Base-by-base conservation (phyloP, 768 basidiomycete species). In the Trametes villosa region DNA sequence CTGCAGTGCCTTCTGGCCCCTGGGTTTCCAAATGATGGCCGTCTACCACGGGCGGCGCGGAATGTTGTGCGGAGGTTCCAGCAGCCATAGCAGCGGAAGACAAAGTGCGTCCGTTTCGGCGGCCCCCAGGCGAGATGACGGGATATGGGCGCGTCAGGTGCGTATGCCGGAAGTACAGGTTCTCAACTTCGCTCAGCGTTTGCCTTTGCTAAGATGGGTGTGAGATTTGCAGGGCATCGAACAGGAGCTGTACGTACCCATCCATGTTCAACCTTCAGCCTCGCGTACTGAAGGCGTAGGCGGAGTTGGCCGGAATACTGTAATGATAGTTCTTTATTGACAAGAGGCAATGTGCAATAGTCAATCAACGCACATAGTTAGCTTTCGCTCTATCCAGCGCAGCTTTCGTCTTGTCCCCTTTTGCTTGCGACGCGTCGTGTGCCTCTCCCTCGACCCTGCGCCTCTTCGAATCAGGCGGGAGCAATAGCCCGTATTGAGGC, bases 171-270 rank as follows among this genome's bases (percentile, higher is more conserved):
- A 91, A 91, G 76, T 91, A 92, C 9, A 92, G 77, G 67, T 91
- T 91, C 71, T 92, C 90, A 6, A 92, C 90, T 74, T 92, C 90
- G 67, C 88, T 90, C 53, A 92, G 74, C 46, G 81, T 89, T 72
- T 92, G 89, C 59, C 85, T 82, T 85, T 89, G 87, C 89, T 90
- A 68, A 15, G 57, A 59, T 31, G 40, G n/a, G n/a, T 54, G 20
- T 29, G 4, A 53, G 45, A 12, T 18, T 18, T 9, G 22, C 26
- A 33, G 42, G 18, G 13, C 30, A 29, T 29, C 18, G 31, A 20
- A 48, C 24, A 13, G 53, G 46, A 49, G 13, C 40, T 17, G 27
- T 17, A 54, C 85, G 41, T 70, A 90, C 89, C 90, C 90, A 92
- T 44, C 90, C 89, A 70, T 90, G 82, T 64, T 92, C 89, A 49